Base-by-base conservation (phyloP, 345 rosid genomes). In the Reutealis trisperma region DNA sequence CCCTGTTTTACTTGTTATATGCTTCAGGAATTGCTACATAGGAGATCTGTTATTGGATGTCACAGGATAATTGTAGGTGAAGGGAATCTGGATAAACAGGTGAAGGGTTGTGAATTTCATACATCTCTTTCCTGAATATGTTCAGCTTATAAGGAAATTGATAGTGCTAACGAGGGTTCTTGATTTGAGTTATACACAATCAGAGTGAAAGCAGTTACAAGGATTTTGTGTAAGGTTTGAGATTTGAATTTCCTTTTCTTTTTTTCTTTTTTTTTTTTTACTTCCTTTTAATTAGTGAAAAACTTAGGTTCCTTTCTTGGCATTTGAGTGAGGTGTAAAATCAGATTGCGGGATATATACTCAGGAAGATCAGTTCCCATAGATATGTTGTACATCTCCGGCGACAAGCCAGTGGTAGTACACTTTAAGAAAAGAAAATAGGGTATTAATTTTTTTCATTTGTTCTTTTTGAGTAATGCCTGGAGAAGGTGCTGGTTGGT, bases 11-110 rank as follows among this genome's bases (percentile, higher is more conserved):
- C 42, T 72, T 27, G 63, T 15, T 64, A 55, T 55, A 75, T 78
- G 77, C 77, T 81, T 85, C 89, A 91, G 95, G 95, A 81, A 87
- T 91, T 83, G 93, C 90, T 84, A 75, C 90, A 75, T 91, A 91
- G 92, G 88, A 83, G 86, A 79, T 78, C 83, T 80, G 75, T 79
- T 83, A 63, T 64, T 84, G 83, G 80, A 85, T 84, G 73, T 77
- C 74, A 74, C 70, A 77, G 76, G 77, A 81, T 83, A 79, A 76
- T 72, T 71, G 81, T 89, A 89, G 91, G 82, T 57, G 79, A 79
- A 82, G 78, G 58, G 84, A 71, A 77, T 73, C 63, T 69, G 78
- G 65, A 66, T 67, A 82, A 72, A 70, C 78, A 77, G 84, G 84
- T 54, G 83, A 83, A 79, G 78, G 81, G 77, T 75, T 84, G 83